Evolutionary conservation across 1,284 basidiomycete genomes (phyloP), one percentile per base, ranked within the genome.

Genomic region (Schizophyllum commune): DNA sequence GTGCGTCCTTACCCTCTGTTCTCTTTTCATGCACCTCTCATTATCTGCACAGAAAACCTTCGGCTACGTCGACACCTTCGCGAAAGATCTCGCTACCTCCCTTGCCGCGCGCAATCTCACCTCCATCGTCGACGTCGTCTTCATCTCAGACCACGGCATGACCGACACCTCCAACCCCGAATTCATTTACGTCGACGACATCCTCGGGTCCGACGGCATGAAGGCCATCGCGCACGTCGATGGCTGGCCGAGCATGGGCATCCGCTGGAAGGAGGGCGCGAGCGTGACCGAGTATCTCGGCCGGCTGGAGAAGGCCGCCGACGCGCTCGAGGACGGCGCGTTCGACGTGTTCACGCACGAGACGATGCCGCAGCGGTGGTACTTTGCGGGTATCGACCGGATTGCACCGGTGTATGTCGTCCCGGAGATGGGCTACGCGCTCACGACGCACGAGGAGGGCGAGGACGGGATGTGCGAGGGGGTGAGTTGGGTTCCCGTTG

Each of bases 61-160:
- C 17, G 68, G 70, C 17, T 66, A 82, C 58, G 85, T 96, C 1
- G 94, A 98, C 70, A 69, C 70, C 8, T 96, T 96, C 67, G 86
- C 92, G 1, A 84, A 81, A 60, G 76, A 85, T 57, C 74, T 97
- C 13, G 83, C 89, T 62, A 72, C 74, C 1, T 78, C 82, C 1
- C 74, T 96, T 32, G 79, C 79, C 33, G 74, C 77, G n/a, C 83
- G 94, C 1, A 92, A 94, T 68, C 77, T 96, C 33, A 85, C 83
- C 1, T 82, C 89, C 47, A 89, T 96, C 32, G 88, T 96, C 32
- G 92, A 97, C 71, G 79, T 97, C 32, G 81, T 96, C 27, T 93
- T 96, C 67, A 92, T 97, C 58, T 91, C 88, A 62, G 95, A 97
- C 72, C 94, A 97, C 70, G 95, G 94, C 2, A 96, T 97, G 94